Evolutionary conservation across 495 filamentous ascomycete species (phyloP), one percentile per base, ranked within the genome.

Genomic region (Daldinia decipiens): DNA sequence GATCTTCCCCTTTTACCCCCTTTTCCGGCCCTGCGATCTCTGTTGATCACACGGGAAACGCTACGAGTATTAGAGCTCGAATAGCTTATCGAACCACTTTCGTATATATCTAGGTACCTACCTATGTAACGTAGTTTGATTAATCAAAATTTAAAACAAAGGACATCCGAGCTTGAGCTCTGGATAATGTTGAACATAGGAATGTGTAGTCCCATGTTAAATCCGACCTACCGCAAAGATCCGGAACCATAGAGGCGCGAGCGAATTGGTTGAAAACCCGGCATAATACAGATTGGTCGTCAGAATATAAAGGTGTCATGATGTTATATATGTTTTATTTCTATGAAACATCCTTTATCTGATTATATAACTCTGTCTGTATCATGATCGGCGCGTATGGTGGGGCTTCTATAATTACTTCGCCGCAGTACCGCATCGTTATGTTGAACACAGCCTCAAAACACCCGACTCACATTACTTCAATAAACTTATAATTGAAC

Each of bases 341-440:
- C 8, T 24, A 21, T 12, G 43, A 24, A 47, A 17, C 12, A 2
- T 53, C 26, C 26, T 29, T 11, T 31, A 53, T 31, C 4, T 53
- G 26, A 15, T 29, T n/a, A 13, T 53, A 53, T 31, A 53, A 27
- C 24, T 31, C 26, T 13, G 31, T 53, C 13, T 21, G n/a, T 38
- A 56, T 56, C 40, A 58, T 38, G 62, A 65, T 65, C 62, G 43
- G 59, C 62, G 39, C 15, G 39, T 52, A 51, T 15, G n/a, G 31
- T 36, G 54, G 24, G 13, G 38, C 39, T 29, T 47, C 39, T 39
- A 26, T 39, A 24, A 36, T 56, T 65, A 19, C 34, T 57, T 27
- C 27, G 62, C 52, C 29, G 31, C 29, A 36, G 17, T 13, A 32
- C 17, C 9, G 21, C 13, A 56, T 27, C 50, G 53, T 56, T 11